Base-by-base conservation (phyloP, 2,329 filamentous ascomycete genomes). In the Talaromyces piceae region DNA sequence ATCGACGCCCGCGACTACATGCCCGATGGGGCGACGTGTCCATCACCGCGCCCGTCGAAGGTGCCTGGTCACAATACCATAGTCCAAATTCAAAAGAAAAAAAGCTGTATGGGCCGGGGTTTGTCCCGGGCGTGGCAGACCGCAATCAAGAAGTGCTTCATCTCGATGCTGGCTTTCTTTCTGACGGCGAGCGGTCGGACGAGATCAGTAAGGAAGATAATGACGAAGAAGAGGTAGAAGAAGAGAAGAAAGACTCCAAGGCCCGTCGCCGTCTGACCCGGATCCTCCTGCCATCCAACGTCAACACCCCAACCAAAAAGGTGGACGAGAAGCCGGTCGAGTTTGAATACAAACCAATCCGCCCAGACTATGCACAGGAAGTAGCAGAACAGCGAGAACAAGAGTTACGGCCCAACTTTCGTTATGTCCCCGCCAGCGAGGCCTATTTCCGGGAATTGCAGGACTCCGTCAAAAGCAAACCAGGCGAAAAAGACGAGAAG, bases 11-110 rank as follows among this genome's bases (percentile, higher is more conserved):
- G 27, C 61, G 60, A 6, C 61, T 68, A 9, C 67, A 72, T 50
- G 54, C 68, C 47, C 60, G 69, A 51, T 71, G 67, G 67, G 69
- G 69, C 3, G 69, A 72, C 50, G 61, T 63, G 30, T 49, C 58
- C 23, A 71, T 71, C 30, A 65, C 65, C 1, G 64, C 64, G 28
- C 69, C 67, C 5, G 65, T 67, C 22, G 63, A 66, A 30, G 67
- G 67, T 3, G 65, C 68, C 33, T 70, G 68, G 68, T 69, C 62
- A 23, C 66, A 68, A 49, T 61, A 61, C 41, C 54, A 66, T 6
- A 61, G 62, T 45, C 60, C 61, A 20, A 60, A 63, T 53, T 56
- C 49, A 11, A 54, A 49, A 8, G 55, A 56, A 5, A 57, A 49
- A 11, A 54, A 53, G 13, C 18, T 47, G 3, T 66, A 66, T 12